phyloP scores from a whole-genome alignment of 768 basidiomycete genomes.

The Tylopilus subfusipes region DNA sequence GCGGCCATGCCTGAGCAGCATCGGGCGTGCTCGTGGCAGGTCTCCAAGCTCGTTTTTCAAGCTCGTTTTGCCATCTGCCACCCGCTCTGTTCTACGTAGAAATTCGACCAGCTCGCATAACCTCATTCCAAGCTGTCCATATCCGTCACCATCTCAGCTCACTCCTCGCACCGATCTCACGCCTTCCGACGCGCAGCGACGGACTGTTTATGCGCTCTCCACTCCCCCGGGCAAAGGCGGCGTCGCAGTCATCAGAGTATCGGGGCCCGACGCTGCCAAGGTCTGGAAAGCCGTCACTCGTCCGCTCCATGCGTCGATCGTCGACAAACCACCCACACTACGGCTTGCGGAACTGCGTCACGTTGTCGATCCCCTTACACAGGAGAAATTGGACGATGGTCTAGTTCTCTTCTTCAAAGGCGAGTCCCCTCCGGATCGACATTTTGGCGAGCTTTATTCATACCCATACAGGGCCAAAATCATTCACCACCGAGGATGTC shows the following conservation, averaged over 20 bases:
- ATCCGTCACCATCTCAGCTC: slow-evolving; percentile 2
- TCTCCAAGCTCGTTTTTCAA: slow-evolving; percentile 7
- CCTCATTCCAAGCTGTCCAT: slow-evolving; percentile 14
- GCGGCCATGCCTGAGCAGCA: slow-evolving; percentile 16
- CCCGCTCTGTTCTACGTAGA: slow-evolving; percentile 22
- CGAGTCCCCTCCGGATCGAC: slow-evolving; percentile 26
- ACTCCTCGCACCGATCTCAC: slow-evolving; percentile 7
- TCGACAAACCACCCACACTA: slow-evolving; percentile 41
- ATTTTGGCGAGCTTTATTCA: background rate
- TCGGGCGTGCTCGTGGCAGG: slow-evolving; percentile 3
- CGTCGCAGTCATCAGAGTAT: slow-evolving; percentile 77
- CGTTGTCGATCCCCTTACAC: slow-evolving; percentile 58
- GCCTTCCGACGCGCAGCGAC: slow-evolving; percentile 51
- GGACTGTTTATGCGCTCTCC: slow-evolving; percentile 84
- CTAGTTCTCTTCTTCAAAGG: slow-evolving; percentile 81
- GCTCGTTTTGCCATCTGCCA: slow-evolving; percentile 9
- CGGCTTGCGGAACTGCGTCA: slow-evolving; percentile 71
- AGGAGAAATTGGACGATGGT: slow-evolving; percentile 71
- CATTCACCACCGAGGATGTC: slow-evolving; percentile 81
- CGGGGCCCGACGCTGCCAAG: slow-evolving; percentile 64
- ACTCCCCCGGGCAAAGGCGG: slow-evolving; percentile 86
- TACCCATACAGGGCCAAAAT: slow-evolving; percentile 55
- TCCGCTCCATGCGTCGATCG: slow-evolving; percentile 12
- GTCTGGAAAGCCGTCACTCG: slow-evolving; percentile 65
- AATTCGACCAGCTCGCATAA: slow-evolving; percentile 24